phyloP scores from a whole-genome alignment of 2,329 filamentous ascomycete genomes.

The Dactylellina leptospora region DNA sequence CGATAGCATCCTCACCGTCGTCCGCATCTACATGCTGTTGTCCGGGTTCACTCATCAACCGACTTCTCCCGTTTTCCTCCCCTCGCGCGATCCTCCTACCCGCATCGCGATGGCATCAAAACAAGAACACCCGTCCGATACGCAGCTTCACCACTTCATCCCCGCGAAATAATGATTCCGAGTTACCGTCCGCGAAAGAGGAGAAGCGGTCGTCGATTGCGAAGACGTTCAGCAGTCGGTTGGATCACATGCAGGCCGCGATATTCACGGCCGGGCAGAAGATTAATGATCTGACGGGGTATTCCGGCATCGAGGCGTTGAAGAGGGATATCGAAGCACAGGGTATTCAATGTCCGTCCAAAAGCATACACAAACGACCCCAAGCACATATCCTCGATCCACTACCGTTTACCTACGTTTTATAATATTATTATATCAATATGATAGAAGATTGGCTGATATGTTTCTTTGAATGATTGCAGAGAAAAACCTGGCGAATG shows the following conservation, averaged over 20 bases:
- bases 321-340: conserved; percentile 78
- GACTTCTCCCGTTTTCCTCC: background rate
- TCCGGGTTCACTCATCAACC: conserved; percentile 1
- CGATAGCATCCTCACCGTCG: conserved; percentile 8
- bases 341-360: conserved; percentile 62
- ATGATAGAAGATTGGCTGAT: too few relatives aligned
- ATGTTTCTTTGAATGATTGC: conserved; percentile 58
- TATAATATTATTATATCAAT: background rate
- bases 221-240: conserved; percentile 73
- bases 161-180: conserved; percentile 16
- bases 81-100: conserved; percentile 8
- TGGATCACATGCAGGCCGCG: conserved; percentile 89
- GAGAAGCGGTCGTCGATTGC: conserved; percentile 67
- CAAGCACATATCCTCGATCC: background rate
- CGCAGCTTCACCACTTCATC: conserved; percentile 33
- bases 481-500: conserved; percentile 68
- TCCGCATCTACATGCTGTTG: background rate
- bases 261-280: conserved; percentile 84
- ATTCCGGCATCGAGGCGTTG: conserved; percentile 86
- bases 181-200: conserved; percentile 66
- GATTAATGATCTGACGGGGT: conserved; percentile 93
- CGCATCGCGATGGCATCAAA: background rate
- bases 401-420: background rate
- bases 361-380: conserved; percentile 8
- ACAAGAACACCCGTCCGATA: background rate